phyloP scores from a whole-genome alignment of 331 rosid species.

The Dryas integrifolia region DNA sequence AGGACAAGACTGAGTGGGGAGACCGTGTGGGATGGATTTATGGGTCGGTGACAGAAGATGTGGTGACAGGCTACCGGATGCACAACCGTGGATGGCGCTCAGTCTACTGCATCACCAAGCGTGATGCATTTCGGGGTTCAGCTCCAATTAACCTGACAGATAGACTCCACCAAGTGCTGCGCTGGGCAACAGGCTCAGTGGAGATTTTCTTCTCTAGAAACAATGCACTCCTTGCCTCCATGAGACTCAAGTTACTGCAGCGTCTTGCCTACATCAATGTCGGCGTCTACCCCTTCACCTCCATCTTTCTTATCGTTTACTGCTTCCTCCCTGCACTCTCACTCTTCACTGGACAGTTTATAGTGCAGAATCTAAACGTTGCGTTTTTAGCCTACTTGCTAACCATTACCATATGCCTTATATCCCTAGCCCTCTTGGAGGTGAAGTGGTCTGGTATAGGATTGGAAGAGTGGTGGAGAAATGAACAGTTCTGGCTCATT shows the following conservation, averaged over 20 bases:
- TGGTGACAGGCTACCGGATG: slow-evolving; percentile 87
- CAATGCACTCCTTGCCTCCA: slow-evolving; percentile 63
- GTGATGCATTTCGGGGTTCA: slow-evolving; percentile 82
- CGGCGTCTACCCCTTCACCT: slow-evolving; percentile 88
- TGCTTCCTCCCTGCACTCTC: slow-evolving; percentile 96
- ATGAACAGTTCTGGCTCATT: slow-evolving; percentile 92
- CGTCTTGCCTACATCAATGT: slow-evolving; percentile 75
- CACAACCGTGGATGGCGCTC: slow-evolving; percentile 96
- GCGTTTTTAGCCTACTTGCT: slow-evolving; percentile 65
- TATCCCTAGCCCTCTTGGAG: slow-evolving; percentile 56
- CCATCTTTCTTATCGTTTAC: slow-evolving; percentile 71
- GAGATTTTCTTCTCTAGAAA: slow-evolving; percentile 86
- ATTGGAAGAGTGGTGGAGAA: slow-evolving; percentile 91
- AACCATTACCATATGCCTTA: slow-evolving; percentile 54
- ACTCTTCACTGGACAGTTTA: slow-evolving; percentile 61
- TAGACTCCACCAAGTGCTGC: slow-evolving; percentile 78
- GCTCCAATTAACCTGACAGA: slow-evolving; percentile 91
- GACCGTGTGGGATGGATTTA: slow-evolving; percentile 94
- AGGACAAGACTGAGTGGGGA: slow-evolving; percentile 96
- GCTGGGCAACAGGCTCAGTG: slow-evolving; percentile 93
- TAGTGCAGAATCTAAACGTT: slow-evolving; percentile 50
- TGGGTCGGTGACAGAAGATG: slow-evolving; percentile 90
- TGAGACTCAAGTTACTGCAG: slow-evolving; percentile 52
- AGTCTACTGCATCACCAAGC: slow-evolving; percentile 69
- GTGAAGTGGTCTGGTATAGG: slow-evolving; percentile 80